phyloP scores from a whole-genome alignment of 2,329 filamentous ascomycete genomes.

The Septoria linicola region DNA sequence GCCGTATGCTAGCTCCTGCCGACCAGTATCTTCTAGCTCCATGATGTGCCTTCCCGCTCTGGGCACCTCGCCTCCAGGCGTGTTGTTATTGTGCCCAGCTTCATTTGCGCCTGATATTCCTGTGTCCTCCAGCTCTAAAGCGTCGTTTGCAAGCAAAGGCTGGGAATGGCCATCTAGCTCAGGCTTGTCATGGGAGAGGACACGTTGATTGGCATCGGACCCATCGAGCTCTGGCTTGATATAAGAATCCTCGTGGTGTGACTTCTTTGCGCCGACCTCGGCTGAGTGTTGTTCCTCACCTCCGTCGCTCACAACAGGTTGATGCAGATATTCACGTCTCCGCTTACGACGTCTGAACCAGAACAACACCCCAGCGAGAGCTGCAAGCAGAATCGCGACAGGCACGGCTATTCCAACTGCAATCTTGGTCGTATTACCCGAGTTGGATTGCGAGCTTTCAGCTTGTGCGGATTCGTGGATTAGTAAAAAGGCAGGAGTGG shows the following conservation, averaged over 20 bases:
- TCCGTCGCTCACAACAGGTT: background rate
- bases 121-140: background rate
- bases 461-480: background rate
- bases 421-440: constrained; percentile 3
- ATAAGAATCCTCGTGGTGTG: background rate
- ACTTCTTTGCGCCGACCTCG: background rate
- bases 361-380: constrained; percentile 4
- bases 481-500: constrained; percentile 12
- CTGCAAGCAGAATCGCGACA: background rate
- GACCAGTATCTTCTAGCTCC: constrained; percentile 8
- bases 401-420: constrained; percentile 7
- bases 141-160: background rate
- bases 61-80: too few relatives aligned
- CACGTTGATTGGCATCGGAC: background rate
- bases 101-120: background rate
- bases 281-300: background rate
- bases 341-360: constrained; percentile 5
- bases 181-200: constrained; percentile 6
- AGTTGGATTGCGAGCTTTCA: background rate
- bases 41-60: too few relatives aligned
- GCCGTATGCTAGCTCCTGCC: constrained; percentile 2
- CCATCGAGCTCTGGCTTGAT: constrained; percentile 7
- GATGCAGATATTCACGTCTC: background rate
- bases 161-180: background rate
- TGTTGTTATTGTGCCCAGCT: background rate